A percentile compares a stretch with the other conserved stretches of the same genome.
Evolutionary conservation across 371 early-diverging fungal genomes (phyloP).

Genomic region (Astathelohania contejeani): DNA sequence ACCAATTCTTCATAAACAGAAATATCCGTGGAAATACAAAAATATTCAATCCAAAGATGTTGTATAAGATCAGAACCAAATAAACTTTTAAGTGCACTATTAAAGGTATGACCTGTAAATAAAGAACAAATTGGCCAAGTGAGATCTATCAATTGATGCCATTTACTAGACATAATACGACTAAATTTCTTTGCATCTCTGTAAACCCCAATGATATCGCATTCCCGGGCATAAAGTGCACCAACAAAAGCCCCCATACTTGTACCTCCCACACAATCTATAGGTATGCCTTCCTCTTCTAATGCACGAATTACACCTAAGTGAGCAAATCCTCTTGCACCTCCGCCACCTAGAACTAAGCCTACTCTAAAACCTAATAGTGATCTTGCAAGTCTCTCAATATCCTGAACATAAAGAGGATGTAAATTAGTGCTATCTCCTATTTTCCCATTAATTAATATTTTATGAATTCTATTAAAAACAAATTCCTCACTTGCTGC

Average conservation of each 20-base stretch:
- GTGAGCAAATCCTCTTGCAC: conserved; percentile 87
- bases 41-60: conserved; percentile 90
- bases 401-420: conserved; percentile 53
- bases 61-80: conserved; percentile 78
- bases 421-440: too few species aligned
- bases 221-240: conserved; percentile 73
- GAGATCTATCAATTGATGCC: conserved; percentile 74
- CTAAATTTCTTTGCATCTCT: conserved; percentile 69
- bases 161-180: conserved; percentile 61
- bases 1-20: conserved; percentile 76
- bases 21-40: conserved; percentile 85
- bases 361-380: conserved; percentile 80
- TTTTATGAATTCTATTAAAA: conserved; percentile 12
- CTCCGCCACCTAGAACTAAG: conserved; percentile 93
- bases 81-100: conserved; percentile 76
- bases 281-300: conserved; percentile 89
- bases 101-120: conserved; percentile 66
- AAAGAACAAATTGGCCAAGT: conserved; percentile 64
- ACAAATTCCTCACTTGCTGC: too few species aligned
- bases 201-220: conserved; percentile 67
- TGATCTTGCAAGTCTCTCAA: conserved; percentile 68
- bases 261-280: conserved; percentile 83
- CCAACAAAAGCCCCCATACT: conserved; percentile 89
- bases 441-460: conserved; percentile 11
- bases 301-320: conserved; percentile 82